Base-by-base conservation (phyloP, 495 filamentous ascomycete species). In the Tuber calosporum region DNA sequence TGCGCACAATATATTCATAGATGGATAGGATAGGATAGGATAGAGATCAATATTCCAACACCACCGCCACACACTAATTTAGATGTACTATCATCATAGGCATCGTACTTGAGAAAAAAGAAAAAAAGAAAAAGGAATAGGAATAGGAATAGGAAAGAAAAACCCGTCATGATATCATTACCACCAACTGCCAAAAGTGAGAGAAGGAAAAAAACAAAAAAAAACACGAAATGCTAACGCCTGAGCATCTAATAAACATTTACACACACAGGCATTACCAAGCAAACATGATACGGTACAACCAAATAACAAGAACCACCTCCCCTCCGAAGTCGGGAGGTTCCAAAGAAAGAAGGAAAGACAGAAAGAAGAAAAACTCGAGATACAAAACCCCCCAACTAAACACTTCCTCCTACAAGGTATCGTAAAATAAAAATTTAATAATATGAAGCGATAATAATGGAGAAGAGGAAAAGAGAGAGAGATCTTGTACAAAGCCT, bases 71-170 rank as follows among this genome's bases (percentile, higher is more conserved):
- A 62, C 26, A 17, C 53, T 34, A 62, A 7, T 62, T 13, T 62
- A 62, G 26, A 62, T 5, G 4, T 13, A 58, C 26, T 15, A 34
- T 15, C 11, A 62, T 13, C 11, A 26, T 11, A 26, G 9, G 48
- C 8, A 58, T 26, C 13, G 15, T 34, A 62, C 26, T 1, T 5
- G n/a, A 11, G 7, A 71, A 58, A 4, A 73, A 20, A 40, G 53
- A 36, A 68, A 62, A 40, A 42, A 53, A 66, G 34, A 34, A 19
- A 69, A 72, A 66, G 22, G 1, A 45, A 77, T 36, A 69, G 11
- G 34, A 34, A 69, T 38, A 41, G 68, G 66, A 68, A 72, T 5
- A 17, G 72, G 40, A 68, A 37, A 17, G n/a, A 66, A 38, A 70
- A 22, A 40, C 38, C 38, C 53, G 13, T 62, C 53, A 62, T 62